These are phyloP conservation scores for Paramecium caudatum DNA, from an alignment of 73 alveolate species.

Conservation along the genomic window DNA sequence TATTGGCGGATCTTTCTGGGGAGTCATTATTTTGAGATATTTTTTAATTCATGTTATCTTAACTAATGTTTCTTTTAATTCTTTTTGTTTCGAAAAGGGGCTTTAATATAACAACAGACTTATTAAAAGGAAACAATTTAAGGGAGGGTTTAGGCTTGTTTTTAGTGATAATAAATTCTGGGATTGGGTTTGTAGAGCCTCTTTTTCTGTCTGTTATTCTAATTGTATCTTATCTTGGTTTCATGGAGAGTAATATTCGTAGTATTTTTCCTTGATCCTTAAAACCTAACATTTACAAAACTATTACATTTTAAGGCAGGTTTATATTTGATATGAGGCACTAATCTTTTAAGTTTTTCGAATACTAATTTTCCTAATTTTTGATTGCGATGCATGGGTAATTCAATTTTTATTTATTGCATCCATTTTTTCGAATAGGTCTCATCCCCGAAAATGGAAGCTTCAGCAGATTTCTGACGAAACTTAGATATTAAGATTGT, in stretches of 20 bases:
- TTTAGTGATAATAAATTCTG: not conserved
- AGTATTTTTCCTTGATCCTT: conserved; percentile 10
- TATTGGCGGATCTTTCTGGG: not conserved
- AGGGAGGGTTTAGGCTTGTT: not conserved
- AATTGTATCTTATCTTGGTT: conserved; percentile 28
- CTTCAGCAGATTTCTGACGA: not conserved
- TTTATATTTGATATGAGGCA: not conserved
- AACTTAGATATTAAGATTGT: not conserved
- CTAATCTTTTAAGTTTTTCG: not conserved
- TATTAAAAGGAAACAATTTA: conserved; percentile 11
- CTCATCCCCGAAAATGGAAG: conserved; percentile 19
- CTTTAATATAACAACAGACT: not conserved
- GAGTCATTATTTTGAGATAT: not conserved
- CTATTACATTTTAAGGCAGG: conserved; percentile 23
- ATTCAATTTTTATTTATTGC: conserved; percentile 4
- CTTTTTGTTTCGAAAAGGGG: conserved; percentile 29
- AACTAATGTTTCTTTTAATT: not conserved
- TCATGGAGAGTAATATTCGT: not conserved
- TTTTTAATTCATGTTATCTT: not conserved
- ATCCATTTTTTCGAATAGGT: conserved; percentile 30
- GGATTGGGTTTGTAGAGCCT: not conserved
- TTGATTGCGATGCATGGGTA: conserved; percentile 30
- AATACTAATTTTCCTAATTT: conserved; percentile 21
- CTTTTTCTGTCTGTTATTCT: not conserved
- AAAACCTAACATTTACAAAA: conserved; percentile 21